Evolutionary conservation across 345 rosid genomes (phyloP).

Genomic region (Citropsis articulata): DNA sequence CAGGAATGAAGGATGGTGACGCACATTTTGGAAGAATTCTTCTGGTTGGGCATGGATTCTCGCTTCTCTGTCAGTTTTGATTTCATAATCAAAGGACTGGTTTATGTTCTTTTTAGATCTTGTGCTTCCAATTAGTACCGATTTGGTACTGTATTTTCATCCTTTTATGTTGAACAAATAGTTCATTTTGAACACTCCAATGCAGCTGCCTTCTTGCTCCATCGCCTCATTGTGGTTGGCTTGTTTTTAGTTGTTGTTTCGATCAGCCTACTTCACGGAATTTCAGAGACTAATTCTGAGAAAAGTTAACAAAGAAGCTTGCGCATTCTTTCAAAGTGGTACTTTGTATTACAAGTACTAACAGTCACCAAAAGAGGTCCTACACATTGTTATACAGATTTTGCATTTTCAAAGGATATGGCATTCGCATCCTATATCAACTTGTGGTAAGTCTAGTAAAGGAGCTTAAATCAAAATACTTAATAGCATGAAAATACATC

Average conservation of each 20-base stretch:
- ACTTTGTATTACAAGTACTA: background rate
- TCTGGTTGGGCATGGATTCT: background rate
- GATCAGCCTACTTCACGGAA: background rate
- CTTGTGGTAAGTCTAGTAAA: too few species aligned
- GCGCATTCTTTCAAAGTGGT: background rate
- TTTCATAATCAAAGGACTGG: background rate
- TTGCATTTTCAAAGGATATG: background rate
- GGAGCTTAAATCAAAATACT: too few species aligned
- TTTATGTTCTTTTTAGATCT: background rate
- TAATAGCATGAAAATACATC: background rate
- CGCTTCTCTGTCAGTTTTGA: background rate
- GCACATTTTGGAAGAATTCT: background rate
- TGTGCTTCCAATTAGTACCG: background rate
- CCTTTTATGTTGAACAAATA: background rate
- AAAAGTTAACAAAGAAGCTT: background rate
- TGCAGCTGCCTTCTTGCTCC: background rate
- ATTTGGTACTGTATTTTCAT: background rate
- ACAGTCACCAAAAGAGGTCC: background rate
- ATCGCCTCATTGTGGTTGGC: background rate
- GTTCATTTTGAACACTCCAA: background rate
- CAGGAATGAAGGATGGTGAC: slow-evolving; percentile 3
- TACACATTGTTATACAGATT: background rate
- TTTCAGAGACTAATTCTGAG: background rate
- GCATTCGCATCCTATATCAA: too few species aligned
- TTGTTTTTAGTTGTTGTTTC: background rate